Base-by-base conservation (phyloP, 1,284 basidiomycete genomes). In the Ceratobasidium sp. region DNA sequence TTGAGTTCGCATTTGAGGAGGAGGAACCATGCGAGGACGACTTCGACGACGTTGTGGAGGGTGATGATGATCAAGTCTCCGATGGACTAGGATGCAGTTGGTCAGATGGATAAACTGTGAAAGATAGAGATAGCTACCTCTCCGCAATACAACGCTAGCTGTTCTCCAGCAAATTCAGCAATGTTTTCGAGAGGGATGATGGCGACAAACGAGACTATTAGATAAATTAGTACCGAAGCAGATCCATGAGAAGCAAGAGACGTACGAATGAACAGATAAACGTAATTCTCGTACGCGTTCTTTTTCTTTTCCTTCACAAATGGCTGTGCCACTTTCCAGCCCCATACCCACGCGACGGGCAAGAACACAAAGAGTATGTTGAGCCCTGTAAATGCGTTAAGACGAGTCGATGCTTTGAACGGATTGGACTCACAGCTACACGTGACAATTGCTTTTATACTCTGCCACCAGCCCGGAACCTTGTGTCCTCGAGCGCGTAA, bases 21-120 rank as follows among this genome's bases (percentile, higher is more conserved):
- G 23, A 70, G 41, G 43, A 70, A 45, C 26, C 36, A 34, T 1
- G 67, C 67, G 39, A 70, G 67, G 6, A 59, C 55, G 12, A 43
- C 67, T 30, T 70, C 67, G 55, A 70, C 67, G 3, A 70, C 41
- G 53, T 72, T 74, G 53, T 62, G 53, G 23, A 74, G 60, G 21
- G 73, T 71, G 34, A 74, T 71, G 36, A 72, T 30, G 41, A 74
- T 72, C 21, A 74, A 23, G 45, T 74, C 73, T n/a, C 73, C 73
- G 23, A 74, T 57, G 9, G 69, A 57, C 67, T 74, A 36, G 28
- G 16, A 32, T n/a, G n/a, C n/a, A n/a, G n/a, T n/a, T n/a, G n/a
- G n/a, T n/a, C n/a, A n/a, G n/a, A n/a, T 3, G 32, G 8, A 12
- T 18, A 23, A 21, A 53, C 28, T 34, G 39, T 23, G 26, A 26